These are phyloP conservation scores for Clonostachys rosea DNA, from an alignment of 2,329 filamentous ascomycete species.

Conservation along the genomic window DNA sequence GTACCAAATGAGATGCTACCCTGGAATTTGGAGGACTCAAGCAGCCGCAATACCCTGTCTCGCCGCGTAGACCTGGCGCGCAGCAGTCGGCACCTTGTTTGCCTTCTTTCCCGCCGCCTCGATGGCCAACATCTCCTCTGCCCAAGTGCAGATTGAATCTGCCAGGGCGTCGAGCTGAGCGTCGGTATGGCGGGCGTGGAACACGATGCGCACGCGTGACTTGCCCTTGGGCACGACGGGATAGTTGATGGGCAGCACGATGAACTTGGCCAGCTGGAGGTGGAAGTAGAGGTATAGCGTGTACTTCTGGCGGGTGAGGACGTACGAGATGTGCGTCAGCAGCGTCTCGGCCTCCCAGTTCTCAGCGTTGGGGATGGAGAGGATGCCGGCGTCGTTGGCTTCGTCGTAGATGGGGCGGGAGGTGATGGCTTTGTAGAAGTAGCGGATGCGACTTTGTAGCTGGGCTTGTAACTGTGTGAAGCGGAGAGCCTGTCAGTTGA, in stretches of 20 bases:
- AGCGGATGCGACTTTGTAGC: conserved; percentile 8
- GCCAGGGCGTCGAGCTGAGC: conserved; percentile 19
- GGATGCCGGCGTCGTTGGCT: conserved; percentile 11
- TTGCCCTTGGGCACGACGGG: conserved; percentile 32
- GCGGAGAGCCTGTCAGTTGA: background rate
- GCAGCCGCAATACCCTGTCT: background rate
- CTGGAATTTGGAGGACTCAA: background rate
- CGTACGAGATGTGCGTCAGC: conserved; percentile 17
- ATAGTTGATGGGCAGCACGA: conserved; percentile 21
- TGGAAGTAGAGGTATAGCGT: conserved; percentile 14
- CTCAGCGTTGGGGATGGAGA: conserved; percentile 14
- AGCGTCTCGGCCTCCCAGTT: conserved; percentile 11
- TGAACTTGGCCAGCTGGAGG: conserved; percentile 10
- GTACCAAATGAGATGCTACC: background rate
- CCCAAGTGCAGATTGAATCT: background rate
- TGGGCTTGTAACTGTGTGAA: background rate
- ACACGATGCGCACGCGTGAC: conserved; percentile 27
- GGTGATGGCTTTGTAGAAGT: conserved; percentile 13
- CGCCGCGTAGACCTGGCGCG: background rate
- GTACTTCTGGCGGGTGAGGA: conserved; percentile 14
- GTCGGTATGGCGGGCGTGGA: conserved; percentile 33
- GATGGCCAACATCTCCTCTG: background rate
- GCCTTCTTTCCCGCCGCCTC: background rate
- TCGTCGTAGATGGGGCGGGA: conserved; percentile 9
- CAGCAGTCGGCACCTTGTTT: background rate